Conservation (phyloP, 2,329 filamentous ascomycete genomes). For the Trichoderma semiorbis region DNA sequence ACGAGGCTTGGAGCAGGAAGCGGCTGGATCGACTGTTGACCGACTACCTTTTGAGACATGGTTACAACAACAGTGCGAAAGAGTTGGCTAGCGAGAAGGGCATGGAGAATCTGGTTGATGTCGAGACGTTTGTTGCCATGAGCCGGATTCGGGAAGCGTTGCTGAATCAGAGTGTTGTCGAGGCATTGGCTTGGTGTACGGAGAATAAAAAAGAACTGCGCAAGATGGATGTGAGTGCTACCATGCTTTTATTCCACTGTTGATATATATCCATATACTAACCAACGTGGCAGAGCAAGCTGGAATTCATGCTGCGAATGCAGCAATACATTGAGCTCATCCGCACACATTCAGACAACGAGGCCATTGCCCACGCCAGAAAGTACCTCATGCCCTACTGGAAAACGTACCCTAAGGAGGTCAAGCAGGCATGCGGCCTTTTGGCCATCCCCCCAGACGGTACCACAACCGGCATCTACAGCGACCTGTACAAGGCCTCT, state of each 20-base stretch:
- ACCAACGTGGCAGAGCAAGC: conserved; percentile 55
- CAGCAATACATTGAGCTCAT: conserved; percentile 95
- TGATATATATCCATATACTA: not conserved
- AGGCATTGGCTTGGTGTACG: conserved; percentile 84
- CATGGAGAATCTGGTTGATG: conserved; percentile 79
- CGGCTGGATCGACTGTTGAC: conserved; percentile 81
- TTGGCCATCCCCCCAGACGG: conserved; percentile 64
- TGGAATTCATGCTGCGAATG: conserved; percentile 89
- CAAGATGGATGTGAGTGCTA: conserved; percentile 67
- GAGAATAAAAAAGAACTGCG: conserved; percentile 92
- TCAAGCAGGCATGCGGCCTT: conserved; percentile 72
- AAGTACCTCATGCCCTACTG: conserved; percentile 73
- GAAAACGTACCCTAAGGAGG: conserved; percentile 64
- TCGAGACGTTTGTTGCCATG: conserved; percentile 82
- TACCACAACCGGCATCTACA: conserved; percentile 42
- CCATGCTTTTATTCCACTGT: not conserved
- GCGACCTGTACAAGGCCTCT: conserved; percentile 64
- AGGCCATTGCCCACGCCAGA: conserved; percentile 77
- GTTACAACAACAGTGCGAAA: conserved; percentile 74
- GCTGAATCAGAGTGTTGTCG: conserved; percentile 64
- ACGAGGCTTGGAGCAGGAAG: conserved; percentile 82
- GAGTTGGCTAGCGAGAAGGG: conserved; percentile 70
- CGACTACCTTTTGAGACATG: conserved; percentile 86
- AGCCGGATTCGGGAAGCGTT: conserved; percentile 73
- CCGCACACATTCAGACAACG: conserved; percentile 61